These are phyloP conservation scores for Fagus crenata DNA, from an alignment of 306 rosid species.

Conservation along the genomic window DNA sequence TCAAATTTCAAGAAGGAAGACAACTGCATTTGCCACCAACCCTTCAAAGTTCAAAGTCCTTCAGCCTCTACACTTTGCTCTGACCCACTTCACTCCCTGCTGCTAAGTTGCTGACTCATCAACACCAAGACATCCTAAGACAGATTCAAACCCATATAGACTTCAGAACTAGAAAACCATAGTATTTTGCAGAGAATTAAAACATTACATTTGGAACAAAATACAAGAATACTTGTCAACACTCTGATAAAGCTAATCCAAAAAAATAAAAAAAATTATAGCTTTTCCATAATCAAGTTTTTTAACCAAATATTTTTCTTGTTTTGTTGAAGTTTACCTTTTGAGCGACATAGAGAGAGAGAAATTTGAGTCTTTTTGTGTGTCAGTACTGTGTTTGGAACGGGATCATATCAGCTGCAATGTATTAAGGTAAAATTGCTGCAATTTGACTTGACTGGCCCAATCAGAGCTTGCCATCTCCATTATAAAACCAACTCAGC, in stretches of 20 bases:
- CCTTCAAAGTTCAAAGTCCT: constrained; percentile 35
- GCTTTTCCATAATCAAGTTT: too few species aligned
- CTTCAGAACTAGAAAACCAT: not conserved
- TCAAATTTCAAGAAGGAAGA: constrained; percentile 1
- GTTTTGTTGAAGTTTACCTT: too few species aligned
- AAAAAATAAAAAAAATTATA: too few species aligned
- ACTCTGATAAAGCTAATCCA: not conserved
- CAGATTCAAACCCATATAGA: not conserved
- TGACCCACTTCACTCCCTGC: not conserved
- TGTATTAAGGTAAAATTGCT: too few species aligned
- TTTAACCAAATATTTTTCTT: too few species aligned
- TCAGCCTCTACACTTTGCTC: not conserved
- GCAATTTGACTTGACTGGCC: too few species aligned
- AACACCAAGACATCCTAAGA: not conserved
- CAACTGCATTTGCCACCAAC: constrained; percentile 18
- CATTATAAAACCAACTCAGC: too few species aligned
- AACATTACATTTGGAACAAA: not conserved
- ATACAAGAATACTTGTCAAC: not conserved
- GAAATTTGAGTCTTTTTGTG: not conserved
- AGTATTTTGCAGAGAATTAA: not conserved
- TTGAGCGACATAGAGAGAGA: not conserved
- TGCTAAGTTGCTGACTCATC: not conserved
- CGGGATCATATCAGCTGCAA: too few species aligned
- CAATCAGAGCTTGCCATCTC: too few species aligned
- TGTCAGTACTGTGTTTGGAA: not conserved